Percentiles rank a stretch among this genome's conserved stretches.
Conservation (phyloP, 2,329 filamentous ascomycete genomes). For the Sporothrix protearum region DNA sequence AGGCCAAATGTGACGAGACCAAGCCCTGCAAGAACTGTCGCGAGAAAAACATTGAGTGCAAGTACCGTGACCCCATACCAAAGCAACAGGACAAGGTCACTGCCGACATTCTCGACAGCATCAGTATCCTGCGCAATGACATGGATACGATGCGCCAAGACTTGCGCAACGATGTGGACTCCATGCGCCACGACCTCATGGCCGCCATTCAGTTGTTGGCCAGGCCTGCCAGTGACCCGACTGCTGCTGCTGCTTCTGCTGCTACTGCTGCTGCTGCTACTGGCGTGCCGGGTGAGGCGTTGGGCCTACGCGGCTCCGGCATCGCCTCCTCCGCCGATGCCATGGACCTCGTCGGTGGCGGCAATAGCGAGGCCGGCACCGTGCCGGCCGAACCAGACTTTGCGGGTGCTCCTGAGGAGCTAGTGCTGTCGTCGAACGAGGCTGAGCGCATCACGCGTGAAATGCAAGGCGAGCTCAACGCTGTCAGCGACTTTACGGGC, state of each 20-base stretch:
- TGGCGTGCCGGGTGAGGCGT: too few relatives aligned
- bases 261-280: neutral
- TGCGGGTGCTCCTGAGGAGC: conserved; percentile 24
- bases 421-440: conserved; percentile 30
- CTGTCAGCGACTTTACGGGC: conserved; percentile 47
- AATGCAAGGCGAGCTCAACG: conserved; percentile 43
- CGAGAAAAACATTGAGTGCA: conserved; percentile 78
- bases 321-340: neutral
- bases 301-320: neutral
- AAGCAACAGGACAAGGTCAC: conserved; percentile 72
- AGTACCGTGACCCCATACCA: conserved; percentile 85
- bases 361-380: neutral
- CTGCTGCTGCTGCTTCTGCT: neutral
- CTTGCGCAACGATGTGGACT: conserved; percentile 28
- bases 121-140: conserved; percentile 31
- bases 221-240: neutral
- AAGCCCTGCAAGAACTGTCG: conserved; percentile 82
- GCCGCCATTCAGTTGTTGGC: neutral
- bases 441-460: conserved; percentile 37
- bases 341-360: neutral
- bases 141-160: conserved; percentile 36
- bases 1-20: conserved; percentile 88
- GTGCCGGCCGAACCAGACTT: neutral
- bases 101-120: conserved; percentile 57
- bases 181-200: neutral